phyloP scores from a whole-genome alignment of 805 yeast species.

The Schwanniomyces yamadae region DNA sequence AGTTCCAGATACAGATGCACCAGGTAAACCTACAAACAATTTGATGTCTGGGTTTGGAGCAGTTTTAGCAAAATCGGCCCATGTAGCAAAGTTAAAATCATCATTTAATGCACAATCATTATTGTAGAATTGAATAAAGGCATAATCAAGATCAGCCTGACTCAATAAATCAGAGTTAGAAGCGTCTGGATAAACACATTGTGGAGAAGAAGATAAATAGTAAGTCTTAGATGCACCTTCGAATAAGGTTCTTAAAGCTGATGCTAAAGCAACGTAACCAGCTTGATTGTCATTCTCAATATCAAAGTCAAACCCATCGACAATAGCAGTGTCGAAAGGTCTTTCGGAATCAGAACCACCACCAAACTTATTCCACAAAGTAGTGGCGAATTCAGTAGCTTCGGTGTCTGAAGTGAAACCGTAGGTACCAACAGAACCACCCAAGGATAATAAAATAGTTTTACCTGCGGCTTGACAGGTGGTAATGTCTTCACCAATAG shows the following conservation, averaged over 20 bases:
- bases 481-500: conserved; percentile 56
- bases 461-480: conserved; percentile 75
- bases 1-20: conserved; percentile 42
- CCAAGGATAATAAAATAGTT: conserved; percentile 69
- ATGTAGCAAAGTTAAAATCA: conserved; percentile 62
- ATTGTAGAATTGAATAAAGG: conserved; percentile 87
- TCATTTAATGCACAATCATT: conserved; percentile 63
- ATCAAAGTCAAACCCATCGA: conserved; percentile 35
- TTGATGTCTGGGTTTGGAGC: conserved; percentile 67
- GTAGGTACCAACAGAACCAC: conserved; percentile 41
- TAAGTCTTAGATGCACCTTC: conserved; percentile 48
- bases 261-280: conserved; percentile 28
- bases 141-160: conserved; percentile 70
- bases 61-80: conserved; percentile 62
- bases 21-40: conserved; percentile 74
- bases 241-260: conserved; percentile 20
- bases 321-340: conserved; percentile 26
- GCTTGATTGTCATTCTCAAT: conserved; percentile 21
- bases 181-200: conserved; percentile 82
- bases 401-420: conserved; percentile 50
- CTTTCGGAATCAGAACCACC: conserved; percentile 23
- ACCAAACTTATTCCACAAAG: conserved; percentile 37
- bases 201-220: conserved; percentile 88
- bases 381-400: conserved; percentile 54
- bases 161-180: conserved; percentile 24